Percentiles rank a stretch among this genome's conserved stretches.
Conservation (phyloP, 768 basidiomycete genomes). For the Pleurotus ostreatus region DNA sequence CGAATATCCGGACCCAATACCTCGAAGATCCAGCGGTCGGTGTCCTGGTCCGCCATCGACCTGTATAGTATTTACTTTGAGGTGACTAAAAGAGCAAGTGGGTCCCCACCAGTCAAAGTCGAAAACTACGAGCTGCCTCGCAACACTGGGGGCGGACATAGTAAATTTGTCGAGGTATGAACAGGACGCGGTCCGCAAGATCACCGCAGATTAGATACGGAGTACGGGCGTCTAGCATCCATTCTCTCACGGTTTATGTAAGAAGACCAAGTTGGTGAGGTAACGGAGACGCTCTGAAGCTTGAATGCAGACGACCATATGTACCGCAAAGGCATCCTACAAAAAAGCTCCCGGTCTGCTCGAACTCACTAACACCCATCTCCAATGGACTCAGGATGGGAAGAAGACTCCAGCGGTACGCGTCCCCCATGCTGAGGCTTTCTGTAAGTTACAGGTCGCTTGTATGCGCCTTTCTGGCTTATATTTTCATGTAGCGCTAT, state of each 20-base stretch:
- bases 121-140: constrained; percentile 79
- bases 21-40: constrained; percentile 90
- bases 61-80: constrained; percentile 27
- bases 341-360: constrained; percentile 78
- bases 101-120: constrained; percentile 89
- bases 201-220: constrained; percentile 12
- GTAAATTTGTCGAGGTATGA: neutral
- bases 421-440: constrained; percentile 54
- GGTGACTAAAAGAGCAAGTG: neutral
- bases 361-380: constrained; percentile 65
- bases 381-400: constrained; percentile 80
- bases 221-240: neutral
- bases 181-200: too few relatives aligned
- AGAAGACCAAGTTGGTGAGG: constrained; percentile 12
- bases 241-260: constrained; percentile 17
- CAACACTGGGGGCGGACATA: constrained; percentile 24
- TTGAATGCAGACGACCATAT: constrained; percentile 60
- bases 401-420: constrained; percentile 60
- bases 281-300: constrained; percentile 9
- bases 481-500: constrained; percentile 50
- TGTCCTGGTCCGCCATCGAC: constrained; percentile 94
- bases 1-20: constrained; percentile 84
- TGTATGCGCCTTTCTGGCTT: constrained; percentile 12
- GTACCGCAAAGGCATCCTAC: constrained; percentile 76
- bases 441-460: constrained; percentile 44